phyloP scores from a whole-genome alignment of 306 rosid genomes.

The Hippophae gyantsensis region DNA sequence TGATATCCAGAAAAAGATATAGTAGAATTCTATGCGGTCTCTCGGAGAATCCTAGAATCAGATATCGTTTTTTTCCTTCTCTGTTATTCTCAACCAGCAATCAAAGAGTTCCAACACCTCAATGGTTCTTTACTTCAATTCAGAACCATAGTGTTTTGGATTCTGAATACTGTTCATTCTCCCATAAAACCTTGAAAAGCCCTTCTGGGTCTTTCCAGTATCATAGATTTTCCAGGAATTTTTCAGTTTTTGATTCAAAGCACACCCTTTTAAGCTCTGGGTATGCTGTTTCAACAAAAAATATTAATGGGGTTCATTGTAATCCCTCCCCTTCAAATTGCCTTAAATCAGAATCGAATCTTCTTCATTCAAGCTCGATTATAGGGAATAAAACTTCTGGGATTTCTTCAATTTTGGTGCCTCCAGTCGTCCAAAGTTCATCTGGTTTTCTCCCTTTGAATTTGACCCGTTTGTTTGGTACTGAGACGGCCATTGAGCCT shows the following conservation, averaged over 20 bases:
- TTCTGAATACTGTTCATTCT: constrained; percentile 16
- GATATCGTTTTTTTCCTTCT: neutral
- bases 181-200: constrained; percentile 3
- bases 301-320: constrained; percentile 7
- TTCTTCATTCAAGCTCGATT: neutral
- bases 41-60: constrained; percentile 6
- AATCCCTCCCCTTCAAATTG: constrained; percentile 16
- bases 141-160: constrained; percentile 1
- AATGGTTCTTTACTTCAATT: neutral
- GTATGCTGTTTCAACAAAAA: neutral
- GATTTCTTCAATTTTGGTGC: constrained; percentile 6
- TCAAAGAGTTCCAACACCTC: neutral
- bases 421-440: constrained; percentile 9
- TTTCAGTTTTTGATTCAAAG: neutral
- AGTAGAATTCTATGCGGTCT: constrained; percentile 8
- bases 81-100: neutral
- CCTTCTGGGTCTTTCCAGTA: constrained; percentile 13
- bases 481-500: constrained; percentile 37
- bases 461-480: constrained; percentile 30
- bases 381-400: constrained; percentile 3
- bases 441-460: constrained; percentile 10
- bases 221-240: neutral
- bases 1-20: constrained; percentile 20
- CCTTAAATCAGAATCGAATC: neutral
- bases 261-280: neutral